Base-by-base conservation (phyloP, 2,329 filamentous ascomycete species). In the Magnaporthiopsis poae region DNA sequence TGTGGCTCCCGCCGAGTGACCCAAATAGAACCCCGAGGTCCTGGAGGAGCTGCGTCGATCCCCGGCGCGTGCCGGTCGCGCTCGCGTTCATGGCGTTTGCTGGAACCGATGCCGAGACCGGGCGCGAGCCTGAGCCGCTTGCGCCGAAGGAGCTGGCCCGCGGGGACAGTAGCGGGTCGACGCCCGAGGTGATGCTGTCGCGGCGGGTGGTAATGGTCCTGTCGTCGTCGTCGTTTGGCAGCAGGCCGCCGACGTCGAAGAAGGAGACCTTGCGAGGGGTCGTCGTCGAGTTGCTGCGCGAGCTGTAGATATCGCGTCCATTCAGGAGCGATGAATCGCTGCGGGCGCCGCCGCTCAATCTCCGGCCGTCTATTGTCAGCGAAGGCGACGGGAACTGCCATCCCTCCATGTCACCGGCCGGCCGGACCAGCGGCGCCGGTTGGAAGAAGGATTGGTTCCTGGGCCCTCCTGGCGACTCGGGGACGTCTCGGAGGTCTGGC, bases 211-310 rank as follows among this genome's bases (percentile, higher is more conserved):
- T 61, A 8, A 52, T 21, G 25, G 59, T 66, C 31, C 33, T 69
- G 52, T 63, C 69, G 39, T 65, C 67, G 52, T 74, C 77, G 69
- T 82, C 82, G 25, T 81, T 81, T 21, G 15, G 39, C 5, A 96
- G 79, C 0, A 96, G 78, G 0, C 90, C 91, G 29, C 92, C 92
- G 0, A 92, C 88, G 70, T 96, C 93, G 71, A 94, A 92, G 75
- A 96, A 94, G 0, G 90, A 91, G 5, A 95, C 86, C 62, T 83
- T 81, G 5, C 84, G 80, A 5, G 85, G 82, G 1, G 81, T 81
- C n/a, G 74, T 71, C 12, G 77, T 74, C 3, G 77, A 78, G 66
- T 79, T 77, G 64, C 77, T 78, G 62, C 79, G 73, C 61, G 76
- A 73, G 31, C 77, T 59, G 35, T 60, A 60, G 13, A 62, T 73